A percentile compares a stretch with the other conserved stretches of the same genome.
Conservation (phyloP, 164 flowering plant species). For the Santalum album region DNA sequence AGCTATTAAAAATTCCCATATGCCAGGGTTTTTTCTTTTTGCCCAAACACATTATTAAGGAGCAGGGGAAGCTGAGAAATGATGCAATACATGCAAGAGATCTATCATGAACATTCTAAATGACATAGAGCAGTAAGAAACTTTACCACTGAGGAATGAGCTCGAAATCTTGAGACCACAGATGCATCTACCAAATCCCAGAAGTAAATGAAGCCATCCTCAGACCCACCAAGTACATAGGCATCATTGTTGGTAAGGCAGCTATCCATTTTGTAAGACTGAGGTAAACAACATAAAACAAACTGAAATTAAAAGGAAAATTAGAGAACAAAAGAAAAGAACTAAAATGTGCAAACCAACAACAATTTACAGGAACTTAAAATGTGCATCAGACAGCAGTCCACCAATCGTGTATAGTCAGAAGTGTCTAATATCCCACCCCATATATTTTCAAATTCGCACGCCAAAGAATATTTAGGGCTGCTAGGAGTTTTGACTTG, state of each 20-base stretch:
- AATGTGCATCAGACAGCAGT: no score
- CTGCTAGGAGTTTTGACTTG: neutral
- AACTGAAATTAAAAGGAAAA: neutral
- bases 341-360: neutral
- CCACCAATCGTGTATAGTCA: no score
- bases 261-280: constrained; percentile 95
- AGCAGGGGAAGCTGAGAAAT: no score
- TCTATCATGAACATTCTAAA: no score
- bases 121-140: neutral
- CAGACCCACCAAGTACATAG: constrained; percentile 82
- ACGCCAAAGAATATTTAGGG: neutral
- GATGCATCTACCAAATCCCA: constrained; percentile 98
- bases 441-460: neutral
- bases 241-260: constrained; percentile 92
- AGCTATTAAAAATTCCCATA: no score
- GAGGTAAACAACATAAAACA: neutral
- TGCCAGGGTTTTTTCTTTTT: no score
- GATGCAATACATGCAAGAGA: no score
- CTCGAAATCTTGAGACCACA: constrained; percentile 65
- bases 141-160: constrained; percentile 87
- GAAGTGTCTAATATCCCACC: no score
- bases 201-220: constrained; percentile 84
- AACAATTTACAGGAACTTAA: no score
- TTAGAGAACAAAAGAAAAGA: neutral
- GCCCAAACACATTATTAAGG: no score